phyloP scores from a whole-genome alignment of 108 stramenopile genomes.

The Cylindrotheca fusiformis region DNA sequence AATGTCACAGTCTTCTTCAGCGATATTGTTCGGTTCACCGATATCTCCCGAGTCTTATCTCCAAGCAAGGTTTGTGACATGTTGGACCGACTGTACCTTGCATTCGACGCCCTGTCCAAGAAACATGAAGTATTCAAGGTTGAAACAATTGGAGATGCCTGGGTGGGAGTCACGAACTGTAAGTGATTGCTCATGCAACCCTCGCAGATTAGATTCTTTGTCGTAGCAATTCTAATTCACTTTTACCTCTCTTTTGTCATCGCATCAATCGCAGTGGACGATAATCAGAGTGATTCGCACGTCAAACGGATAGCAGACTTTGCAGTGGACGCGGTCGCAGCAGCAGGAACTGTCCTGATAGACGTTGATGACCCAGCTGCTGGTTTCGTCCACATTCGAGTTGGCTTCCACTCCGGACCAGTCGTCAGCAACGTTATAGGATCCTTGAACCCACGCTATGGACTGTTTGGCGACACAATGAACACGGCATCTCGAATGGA shows the following conservation, averaged over 20 bases:
- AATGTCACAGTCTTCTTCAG: slow-evolving; percentile 76
- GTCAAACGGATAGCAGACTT: slow-evolving; percentile 61
- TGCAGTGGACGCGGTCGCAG: slow-evolving; percentile 45
- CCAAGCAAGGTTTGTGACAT: slow-evolving; percentile 60
- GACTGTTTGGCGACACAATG: slow-evolving; percentile 33
- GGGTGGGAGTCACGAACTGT: slow-evolving; percentile 54
- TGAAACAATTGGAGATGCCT: slow-evolving; percentile 59
- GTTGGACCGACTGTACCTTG: slow-evolving; percentile 64
- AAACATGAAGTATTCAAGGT: slow-evolving; percentile 70
- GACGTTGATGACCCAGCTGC: slow-evolving; percentile 39
- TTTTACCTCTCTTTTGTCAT: neutral
- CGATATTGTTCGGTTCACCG: slow-evolving; percentile 80
- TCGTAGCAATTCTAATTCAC: slow-evolving; percentile 13
- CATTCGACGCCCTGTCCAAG: slow-evolving; percentile 50
- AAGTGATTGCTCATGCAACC: slow-evolving; percentile 29
- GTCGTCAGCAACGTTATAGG: slow-evolving; percentile 74
- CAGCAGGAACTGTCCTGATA: slow-evolving; percentile 41
- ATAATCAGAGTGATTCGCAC: slow-evolving; percentile 45
- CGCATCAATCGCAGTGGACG: slow-evolving; percentile 17
- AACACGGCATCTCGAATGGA: slow-evolving; percentile 49
- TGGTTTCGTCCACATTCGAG: slow-evolving; percentile 54
- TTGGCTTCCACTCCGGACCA: slow-evolving; percentile 64
- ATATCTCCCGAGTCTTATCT: slow-evolving; percentile 37
- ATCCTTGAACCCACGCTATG: slow-evolving; percentile 48
- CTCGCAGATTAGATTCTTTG: slow-evolving; percentile 49